Conservation (phyloP, 371 early-diverging fungal genomes). For the Basidiobolus meristosporus region DNA sequence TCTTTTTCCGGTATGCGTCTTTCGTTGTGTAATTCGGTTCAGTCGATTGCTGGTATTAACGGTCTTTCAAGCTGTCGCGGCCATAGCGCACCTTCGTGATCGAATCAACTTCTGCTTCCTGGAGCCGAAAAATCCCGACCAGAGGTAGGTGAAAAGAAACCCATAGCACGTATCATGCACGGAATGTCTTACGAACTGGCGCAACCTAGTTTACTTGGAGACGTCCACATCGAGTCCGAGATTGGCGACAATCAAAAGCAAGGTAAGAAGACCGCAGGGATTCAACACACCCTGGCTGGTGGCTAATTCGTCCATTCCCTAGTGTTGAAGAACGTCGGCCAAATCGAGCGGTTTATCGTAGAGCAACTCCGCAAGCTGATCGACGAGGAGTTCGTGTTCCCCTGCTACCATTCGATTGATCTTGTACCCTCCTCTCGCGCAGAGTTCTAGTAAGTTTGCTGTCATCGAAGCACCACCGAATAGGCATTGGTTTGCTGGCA, state of each 20-base stretch:
- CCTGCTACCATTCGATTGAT: slow-evolving; percentile 52
- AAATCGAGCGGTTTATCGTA: slow-evolving; percentile 79
- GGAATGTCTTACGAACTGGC: neutral
- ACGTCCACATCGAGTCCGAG: slow-evolving; percentile 68
- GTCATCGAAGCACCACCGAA: too few species aligned
- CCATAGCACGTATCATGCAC: neutral
- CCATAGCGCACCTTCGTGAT: slow-evolving; percentile 69
- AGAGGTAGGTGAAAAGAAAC: slow-evolving; percentile 12
- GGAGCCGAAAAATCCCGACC: slow-evolving; percentile 39
- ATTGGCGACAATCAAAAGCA: slow-evolving; percentile 79
- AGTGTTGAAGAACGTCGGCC: slow-evolving; percentile 83
- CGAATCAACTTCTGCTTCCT: slow-evolving; percentile 77
- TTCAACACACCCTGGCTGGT: neutral
- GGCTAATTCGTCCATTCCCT: slow-evolving; percentile 2
- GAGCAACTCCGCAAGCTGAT: slow-evolving; percentile 73
- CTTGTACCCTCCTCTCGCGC: slow-evolving; percentile 1
- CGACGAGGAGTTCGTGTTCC: slow-evolving; percentile 80
- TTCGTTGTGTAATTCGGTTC: neutral
- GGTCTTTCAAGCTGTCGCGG: slow-evolving; percentile 36
- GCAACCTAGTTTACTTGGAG: slow-evolving; percentile 30
- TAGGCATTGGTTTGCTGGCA: too few species aligned
- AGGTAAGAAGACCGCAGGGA: slow-evolving; percentile 19
- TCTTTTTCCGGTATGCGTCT: slow-evolving; percentile 41
- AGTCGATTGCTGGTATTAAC: neutral
- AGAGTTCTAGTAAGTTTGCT: too few species aligned